phyloP scores from a whole-genome alignment of 768 basidiomycete species.

The Lentinula raphanica region DNA sequence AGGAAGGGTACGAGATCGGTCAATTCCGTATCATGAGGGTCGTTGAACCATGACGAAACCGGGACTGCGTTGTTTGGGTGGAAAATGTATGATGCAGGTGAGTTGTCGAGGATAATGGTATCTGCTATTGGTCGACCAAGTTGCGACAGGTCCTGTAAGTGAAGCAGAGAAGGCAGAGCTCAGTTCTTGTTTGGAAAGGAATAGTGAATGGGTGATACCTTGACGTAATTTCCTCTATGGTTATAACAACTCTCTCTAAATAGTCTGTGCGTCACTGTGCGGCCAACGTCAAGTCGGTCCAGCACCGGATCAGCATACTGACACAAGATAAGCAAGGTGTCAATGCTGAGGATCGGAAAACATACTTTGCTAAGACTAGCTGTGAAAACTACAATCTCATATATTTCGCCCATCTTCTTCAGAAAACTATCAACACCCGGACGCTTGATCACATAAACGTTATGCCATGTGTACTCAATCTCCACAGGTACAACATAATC shows the following conservation, averaged over 20 bases:
- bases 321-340: conserved; percentile 1
- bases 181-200: too few relatives aligned
- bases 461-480: conserved; percentile 97
- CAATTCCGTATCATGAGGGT: conserved; percentile 96
- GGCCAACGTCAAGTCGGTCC: conserved; percentile 91
- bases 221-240: conserved; percentile 98
- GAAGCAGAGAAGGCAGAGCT: too few relatives aligned
- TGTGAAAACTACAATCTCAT: conserved; percentile 97
- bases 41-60: conserved; percentile 99
- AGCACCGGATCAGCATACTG: conserved; percentile 98
- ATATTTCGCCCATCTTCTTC: conserved; percentile 97
- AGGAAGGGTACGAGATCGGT: conserved; percentile 95
- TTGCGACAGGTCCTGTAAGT: conserved; percentile 95
- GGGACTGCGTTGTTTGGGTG: conserved; percentile 99
- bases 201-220: conserved; percentile 60
- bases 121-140: conserved; percentile 90
- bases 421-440: conserved; percentile 97
- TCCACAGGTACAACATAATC: conserved; percentile 99
- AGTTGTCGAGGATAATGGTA: conserved; percentile 98
- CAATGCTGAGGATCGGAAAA: conserved; percentile 11
- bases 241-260: conserved; percentile 99
- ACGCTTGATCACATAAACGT: conserved; percentile 98
- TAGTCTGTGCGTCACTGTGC: conserved; percentile 87
- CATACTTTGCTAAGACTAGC: conserved; percentile 94
- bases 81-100: conserved; percentile 98